Percentiles rank a stretch among this genome's conserved stretches.
Conservation (phyloP, 306 rosid genomes). For the Betula pendula region DNA sequence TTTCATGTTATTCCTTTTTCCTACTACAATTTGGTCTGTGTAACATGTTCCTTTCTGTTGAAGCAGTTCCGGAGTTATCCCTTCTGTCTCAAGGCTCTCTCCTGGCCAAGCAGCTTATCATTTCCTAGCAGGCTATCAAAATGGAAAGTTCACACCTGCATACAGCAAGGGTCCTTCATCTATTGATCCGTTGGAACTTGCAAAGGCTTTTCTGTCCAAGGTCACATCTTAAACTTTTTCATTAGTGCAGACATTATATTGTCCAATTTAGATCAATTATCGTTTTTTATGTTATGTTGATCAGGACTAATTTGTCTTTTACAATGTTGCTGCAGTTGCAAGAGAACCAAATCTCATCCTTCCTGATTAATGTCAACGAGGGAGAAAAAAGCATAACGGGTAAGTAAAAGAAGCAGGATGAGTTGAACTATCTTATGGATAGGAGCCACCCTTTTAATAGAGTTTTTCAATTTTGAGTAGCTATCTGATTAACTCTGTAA, state of each 20-base stretch:
- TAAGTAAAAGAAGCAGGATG: slow-evolving; percentile 16
- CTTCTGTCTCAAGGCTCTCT: slow-evolving; percentile 42
- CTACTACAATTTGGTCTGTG: slow-evolving; percentile 1
- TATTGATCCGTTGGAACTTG: slow-evolving; percentile 36
- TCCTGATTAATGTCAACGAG: slow-evolving; percentile 39
- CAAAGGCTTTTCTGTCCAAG: slow-evolving; percentile 39
- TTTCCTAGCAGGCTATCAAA: slow-evolving; percentile 49
- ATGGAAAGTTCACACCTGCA: slow-evolving; percentile 50
- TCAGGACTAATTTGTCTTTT: slow-evolving; percentile 4
- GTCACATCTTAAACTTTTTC: slow-evolving; percentile 25
- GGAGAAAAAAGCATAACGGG: slow-evolving; percentile 32
- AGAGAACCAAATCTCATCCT: slow-evolving; percentile 38
- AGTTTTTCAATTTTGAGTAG: neutral
- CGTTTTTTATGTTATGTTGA: neutral
- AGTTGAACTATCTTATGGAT: neutral
- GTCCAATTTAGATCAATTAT: neutral
- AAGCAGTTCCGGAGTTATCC: slow-evolving; percentile 42
- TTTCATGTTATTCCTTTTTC: neutral
- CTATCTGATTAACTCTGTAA: neutral
- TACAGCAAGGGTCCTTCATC: slow-evolving; percentile 36
- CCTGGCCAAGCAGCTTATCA: slow-evolving; percentile 59
- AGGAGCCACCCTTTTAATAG: neutral
- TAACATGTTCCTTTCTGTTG: slow-evolving; percentile 10
- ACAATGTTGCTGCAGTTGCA: slow-evolving; percentile 40
- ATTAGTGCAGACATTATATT: neutral